Conservation (phyloP, 169 alveolate species). For the Plasmodium coatneyi region DNA sequence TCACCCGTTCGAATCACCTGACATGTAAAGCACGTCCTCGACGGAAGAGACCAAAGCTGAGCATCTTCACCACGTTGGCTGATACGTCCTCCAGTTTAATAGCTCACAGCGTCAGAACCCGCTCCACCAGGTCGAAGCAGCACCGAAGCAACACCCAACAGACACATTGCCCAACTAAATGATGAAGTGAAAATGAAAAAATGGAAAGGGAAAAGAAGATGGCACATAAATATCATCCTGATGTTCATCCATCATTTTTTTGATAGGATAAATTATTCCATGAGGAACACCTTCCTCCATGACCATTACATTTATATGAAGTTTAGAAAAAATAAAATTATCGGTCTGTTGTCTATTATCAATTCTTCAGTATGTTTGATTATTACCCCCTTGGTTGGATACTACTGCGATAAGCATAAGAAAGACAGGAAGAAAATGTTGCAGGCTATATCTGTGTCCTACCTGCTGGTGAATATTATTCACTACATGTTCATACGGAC, state of each 20-base stretch:
- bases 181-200: slow-evolving; percentile 70
- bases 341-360: slow-evolving; percentile 49
- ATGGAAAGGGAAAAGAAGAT: slow-evolving; percentile 61
- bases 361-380: slow-evolving; percentile 56
- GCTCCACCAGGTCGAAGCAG: background rate
- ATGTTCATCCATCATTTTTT: slow-evolving; percentile 63
- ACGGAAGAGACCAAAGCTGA: background rate
- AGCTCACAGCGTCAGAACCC: background rate
- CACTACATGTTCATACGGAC: slow-evolving; percentile 68
- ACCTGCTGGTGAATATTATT: slow-evolving; percentile 40
- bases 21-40: background rate
- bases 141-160: background rate
- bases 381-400: slow-evolving; percentile 54
- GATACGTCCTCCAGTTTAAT: background rate
- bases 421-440: slow-evolving; percentile 26
- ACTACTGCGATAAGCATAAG: slow-evolving; percentile 66
- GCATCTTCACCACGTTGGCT: background rate
- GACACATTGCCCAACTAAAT: background rate
- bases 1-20: background rate
- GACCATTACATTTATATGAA: slow-evolving; percentile 54
- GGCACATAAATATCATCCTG: slow-evolving; percentile 66
- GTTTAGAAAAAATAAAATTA: slow-evolving; percentile 51
- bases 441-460: slow-evolving; percentile 28
- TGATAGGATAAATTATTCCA: slow-evolving; percentile 62
- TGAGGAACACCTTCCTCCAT: slow-evolving; percentile 61